These are phyloP conservation scores for Taxillus chinensis DNA, from an alignment of 164 flowering plant genomes.

Conservation along the genomic window DNA sequence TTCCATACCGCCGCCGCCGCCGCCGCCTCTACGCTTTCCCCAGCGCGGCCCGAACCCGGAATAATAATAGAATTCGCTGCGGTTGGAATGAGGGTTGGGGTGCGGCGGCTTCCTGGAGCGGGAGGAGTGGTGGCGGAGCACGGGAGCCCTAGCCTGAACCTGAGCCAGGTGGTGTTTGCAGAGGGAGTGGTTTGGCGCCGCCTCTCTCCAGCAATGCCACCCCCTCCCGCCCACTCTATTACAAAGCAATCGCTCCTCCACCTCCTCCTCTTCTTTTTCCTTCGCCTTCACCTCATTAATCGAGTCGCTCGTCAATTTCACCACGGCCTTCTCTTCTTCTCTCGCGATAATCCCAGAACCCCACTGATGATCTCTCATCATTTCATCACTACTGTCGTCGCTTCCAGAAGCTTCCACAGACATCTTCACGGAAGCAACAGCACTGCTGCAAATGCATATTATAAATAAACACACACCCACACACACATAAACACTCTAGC, in stretches of 20 bases:
- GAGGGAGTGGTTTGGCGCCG: constrained; percentile 10
- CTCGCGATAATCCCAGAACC: no score
- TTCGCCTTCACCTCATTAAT: not conserved
- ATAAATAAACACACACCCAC: no score
- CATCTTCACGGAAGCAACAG: constrained; percentile 17
- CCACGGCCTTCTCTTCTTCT: no score
- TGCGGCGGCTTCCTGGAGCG: constrained; percentile 4
- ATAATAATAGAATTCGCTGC: constrained; percentile 57
- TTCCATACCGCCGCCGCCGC: not conserved
- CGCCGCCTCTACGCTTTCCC: constrained; percentile 47
- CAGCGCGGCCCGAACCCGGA: constrained; percentile 69
- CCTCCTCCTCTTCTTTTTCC: no score
- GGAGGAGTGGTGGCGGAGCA: constrained; percentile 10
- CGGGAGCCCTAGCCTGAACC: not conserved
- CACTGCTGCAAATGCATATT: no score
- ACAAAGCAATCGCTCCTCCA: constrained; percentile 6
- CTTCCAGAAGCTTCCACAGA: not conserved
- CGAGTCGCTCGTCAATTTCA: not conserved
- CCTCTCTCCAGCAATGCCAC: constrained; percentile 30
- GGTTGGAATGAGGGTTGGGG: constrained; percentile 7
- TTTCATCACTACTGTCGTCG: no score
- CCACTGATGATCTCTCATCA: no score
- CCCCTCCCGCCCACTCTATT: constrained; percentile 29
- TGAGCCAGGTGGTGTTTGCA: constrained; percentile 26
- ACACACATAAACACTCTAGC: no score